A percentile compares a stretch with the other conserved stretches of the same genome.
These are phyloP conservation scores for Mycena maculata DNA, from an alignment of 768 basidiomycete species.

Conservation along the genomic window DNA sequence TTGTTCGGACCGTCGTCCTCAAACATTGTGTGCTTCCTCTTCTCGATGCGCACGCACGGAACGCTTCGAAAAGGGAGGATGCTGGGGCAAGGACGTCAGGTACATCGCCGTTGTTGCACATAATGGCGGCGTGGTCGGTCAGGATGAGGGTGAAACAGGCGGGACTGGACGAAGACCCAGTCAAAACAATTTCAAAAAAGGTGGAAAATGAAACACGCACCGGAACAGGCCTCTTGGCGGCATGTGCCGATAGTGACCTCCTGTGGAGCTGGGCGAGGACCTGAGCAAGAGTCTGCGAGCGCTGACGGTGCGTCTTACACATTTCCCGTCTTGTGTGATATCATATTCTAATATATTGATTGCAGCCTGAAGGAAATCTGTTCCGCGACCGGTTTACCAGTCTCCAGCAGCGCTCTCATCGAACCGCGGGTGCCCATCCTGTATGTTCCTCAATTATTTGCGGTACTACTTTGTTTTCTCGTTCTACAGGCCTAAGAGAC, in stretches of 20 bases:
- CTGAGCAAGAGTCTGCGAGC: conserved; percentile 85
- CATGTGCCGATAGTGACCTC: no score
- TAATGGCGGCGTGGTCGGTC: no score
- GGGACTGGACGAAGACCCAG: no score
- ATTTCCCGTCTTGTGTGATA: not conserved
- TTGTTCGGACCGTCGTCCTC: conserved; percentile 56
- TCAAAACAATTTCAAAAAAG: no score
- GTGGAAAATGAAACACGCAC: no score
- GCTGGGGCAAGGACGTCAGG: no score
- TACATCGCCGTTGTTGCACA: no score
- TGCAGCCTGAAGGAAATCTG: conserved; percentile 91
- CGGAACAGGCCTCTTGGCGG: no score
- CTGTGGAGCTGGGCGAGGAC: conserved; percentile 93
- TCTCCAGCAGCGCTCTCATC: conserved; percentile 86
- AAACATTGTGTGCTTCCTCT: conserved; percentile 65
- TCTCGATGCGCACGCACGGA: conserved; percentile 74
- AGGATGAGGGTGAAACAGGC: no score
- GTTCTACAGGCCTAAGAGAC: conserved; percentile 60
- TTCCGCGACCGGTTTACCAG: conserved; percentile 91
- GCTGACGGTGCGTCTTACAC: conserved; percentile 72
- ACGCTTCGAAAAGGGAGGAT: conserved; percentile 73
- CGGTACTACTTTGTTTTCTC: conserved; percentile 1
- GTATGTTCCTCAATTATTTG: conserved; percentile 56
- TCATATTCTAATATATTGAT: conserved; percentile 9
- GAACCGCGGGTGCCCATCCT: conserved; percentile 87